Base-by-base conservation (phyloP, 176 grass and related monocot species). In the Metroxylon sagu region DNA sequence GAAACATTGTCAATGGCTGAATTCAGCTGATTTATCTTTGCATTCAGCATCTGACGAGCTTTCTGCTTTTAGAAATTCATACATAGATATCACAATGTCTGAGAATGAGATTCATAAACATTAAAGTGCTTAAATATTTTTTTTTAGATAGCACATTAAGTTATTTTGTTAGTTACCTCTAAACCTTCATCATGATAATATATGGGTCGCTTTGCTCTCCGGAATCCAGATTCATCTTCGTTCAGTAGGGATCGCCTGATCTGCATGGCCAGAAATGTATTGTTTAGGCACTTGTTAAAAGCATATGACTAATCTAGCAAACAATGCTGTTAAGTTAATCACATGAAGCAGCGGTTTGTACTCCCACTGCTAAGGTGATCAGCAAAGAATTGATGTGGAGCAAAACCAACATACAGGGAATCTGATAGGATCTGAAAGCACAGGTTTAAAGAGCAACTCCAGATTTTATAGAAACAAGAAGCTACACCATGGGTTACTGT, bases 1-100 rank as follows among this genome's bases (percentile, higher is more conserved):
- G 85, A 73, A 71, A 81, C 85, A 52, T 80, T 80, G 60, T 83
- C 85, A 25, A 88, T 88, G 57, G 85, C 80, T 30, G 67, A 49
- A 63, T 88, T 88, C 69, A 88, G 60, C 50, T 83, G 85, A 25
- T 60, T 83, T 49, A 80, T 83, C 80, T 83, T 88, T 57, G 82
- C 85, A 2, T 81, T 81, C 53, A 83, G 60, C 17, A 76, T 88
- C 72, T 88, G 85, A 50, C 80, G 80, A 50, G 85, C 83, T 80
- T 80, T 83, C 80, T 88, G 72, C 50, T 73, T 53, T n/a, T 4
- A 48, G 16, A 70, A 39, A 43, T 65, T 15, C 16, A 55, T 3
- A 54, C 5, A 76, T 10, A 53, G 4, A 14, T 58, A 49, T 51
- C 35, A 12, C 35, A 43, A 43, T 43, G 35, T 43, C 29, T 43